Evolutionary conservation across 768 basidiomycete genomes (phyloP).

Genomic region (Calocybe indica): DNA sequence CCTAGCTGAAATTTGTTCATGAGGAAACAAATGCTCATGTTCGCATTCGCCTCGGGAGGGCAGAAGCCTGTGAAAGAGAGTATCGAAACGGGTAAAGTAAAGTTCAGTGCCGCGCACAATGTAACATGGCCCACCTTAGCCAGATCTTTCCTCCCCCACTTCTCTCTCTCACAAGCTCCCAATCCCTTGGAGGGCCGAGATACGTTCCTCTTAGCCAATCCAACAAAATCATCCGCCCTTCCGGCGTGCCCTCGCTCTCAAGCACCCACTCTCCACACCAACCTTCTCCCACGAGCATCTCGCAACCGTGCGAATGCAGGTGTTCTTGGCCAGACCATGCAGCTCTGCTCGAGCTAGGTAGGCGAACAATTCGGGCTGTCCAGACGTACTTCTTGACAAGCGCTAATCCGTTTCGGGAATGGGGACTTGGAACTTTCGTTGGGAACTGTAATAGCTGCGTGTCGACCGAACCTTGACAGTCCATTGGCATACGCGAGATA

Average conservation of each 20-base stretch:
- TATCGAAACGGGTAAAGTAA: background rate
- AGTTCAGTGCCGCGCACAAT: background rate
- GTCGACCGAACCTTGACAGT: background rate
- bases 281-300: conserved; percentile 48
- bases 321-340: conserved; percentile 16
- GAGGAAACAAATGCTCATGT: too few species aligned
- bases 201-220: conserved; percentile 41
- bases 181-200: conserved; percentile 21
- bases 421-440: conserved; percentile 19
- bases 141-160: conserved; percentile 54
- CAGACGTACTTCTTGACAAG: conserved; percentile 60
- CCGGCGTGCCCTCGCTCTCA: conserved; percentile 72
- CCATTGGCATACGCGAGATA: conserved; percentile 29
- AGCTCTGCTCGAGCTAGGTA: conserved; percentile 40
- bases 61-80: background rate
- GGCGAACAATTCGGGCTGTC: conserved; percentile 36
- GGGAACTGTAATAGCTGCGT: too few species aligned
- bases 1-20: background rate
- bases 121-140: conserved; percentile 43
- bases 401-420: conserved; percentile 43
- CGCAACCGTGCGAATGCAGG: background rate
- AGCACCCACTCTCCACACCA: conserved; percentile 80
- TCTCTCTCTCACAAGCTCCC: conserved; percentile 61
- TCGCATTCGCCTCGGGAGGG: too few species aligned
- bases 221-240: conserved; percentile 52